A percentile compares a stretch with the other conserved stretches of the same genome.
These are phyloP conservation scores for Pilobolus umbonatus DNA, from an alignment of 192 early-diverging fungal genomes.

Conservation along the genomic window DNA sequence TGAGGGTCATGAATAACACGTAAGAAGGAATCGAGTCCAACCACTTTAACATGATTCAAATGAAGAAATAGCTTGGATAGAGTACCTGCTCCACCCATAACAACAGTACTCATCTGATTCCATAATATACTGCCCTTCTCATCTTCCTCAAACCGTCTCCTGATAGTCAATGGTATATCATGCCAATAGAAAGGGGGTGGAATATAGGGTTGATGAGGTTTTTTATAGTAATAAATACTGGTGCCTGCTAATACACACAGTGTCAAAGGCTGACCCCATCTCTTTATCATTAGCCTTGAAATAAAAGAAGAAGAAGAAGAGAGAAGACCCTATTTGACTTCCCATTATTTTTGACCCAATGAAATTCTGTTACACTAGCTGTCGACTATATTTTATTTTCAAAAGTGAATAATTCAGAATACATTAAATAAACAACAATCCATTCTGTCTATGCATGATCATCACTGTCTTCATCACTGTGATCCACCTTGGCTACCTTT, in stretches of 20 bases:
- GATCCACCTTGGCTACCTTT: constrained; percentile 9
- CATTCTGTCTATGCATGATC: constrained; percentile 22
- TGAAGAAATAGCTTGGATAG: constrained; percentile 32
- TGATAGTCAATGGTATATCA: constrained; percentile 11
- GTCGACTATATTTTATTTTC: too few relatives aligned
- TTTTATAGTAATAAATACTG: too few relatives aligned
- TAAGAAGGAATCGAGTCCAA: constrained; percentile 59
- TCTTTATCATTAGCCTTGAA: too few relatives aligned
- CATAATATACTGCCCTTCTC: constrained; percentile 18
- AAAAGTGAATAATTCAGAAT: too few relatives aligned
- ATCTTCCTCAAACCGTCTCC: neutral
- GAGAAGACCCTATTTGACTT: too few relatives aligned
- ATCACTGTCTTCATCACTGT: constrained; percentile 22
- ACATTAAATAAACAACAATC: too few relatives aligned
- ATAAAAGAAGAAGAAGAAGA: too few relatives aligned
- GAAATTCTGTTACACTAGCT: too few relatives aligned
- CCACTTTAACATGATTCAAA: constrained; percentile 30
- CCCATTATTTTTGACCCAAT: too few relatives aligned
- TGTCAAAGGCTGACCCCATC: too few relatives aligned
- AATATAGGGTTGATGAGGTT: too few relatives aligned
- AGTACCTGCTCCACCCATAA: constrained; percentile 21
- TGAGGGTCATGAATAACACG: constrained; percentile 47
- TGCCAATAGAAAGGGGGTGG: constrained; percentile 18
- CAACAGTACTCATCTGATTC: constrained; percentile 17
- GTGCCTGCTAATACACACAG: too few relatives aligned